Evolutionary conservation across 768 basidiomycete genomes (phyloP).

Genomic region (Trametes cinnabarina): DNA sequence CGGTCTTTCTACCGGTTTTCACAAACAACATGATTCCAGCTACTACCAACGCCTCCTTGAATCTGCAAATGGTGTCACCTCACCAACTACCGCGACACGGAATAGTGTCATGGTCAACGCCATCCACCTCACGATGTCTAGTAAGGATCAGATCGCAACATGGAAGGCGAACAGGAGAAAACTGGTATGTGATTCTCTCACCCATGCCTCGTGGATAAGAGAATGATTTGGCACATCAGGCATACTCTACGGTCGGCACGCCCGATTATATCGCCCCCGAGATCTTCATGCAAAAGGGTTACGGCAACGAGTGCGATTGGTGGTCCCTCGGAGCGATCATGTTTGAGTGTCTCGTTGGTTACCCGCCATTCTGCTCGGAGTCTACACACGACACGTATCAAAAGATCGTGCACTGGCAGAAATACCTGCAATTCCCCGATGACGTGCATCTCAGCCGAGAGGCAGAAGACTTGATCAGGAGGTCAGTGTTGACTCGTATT

Average conservation of each 20-base stretch:
- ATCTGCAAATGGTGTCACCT: constrained; percentile 48
- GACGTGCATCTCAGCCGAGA: constrained; percentile 92
- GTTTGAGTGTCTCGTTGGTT: constrained; percentile 97
- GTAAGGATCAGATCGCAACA: constrained; percentile 90
- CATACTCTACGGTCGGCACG: constrained; percentile 97
- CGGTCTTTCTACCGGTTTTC: constrained; percentile 98
- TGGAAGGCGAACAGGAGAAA: constrained; percentile 99
- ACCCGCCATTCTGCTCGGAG: constrained; percentile 96
- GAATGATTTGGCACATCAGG: constrained; percentile 44
- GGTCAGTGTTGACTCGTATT: constrained; percentile 50
- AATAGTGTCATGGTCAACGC: constrained; percentile 98
- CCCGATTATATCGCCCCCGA: constrained; percentile 97
- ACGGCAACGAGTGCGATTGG: constrained; percentile 98
- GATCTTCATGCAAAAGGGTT: constrained; percentile 96
- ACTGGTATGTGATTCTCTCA: constrained; percentile 51
- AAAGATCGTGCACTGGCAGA: constrained; percentile 94
- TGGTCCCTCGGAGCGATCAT: constrained; percentile 99
- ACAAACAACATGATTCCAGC: constrained; percentile 93
- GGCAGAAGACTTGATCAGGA: constrained; percentile 82
- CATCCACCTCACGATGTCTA: constrained; percentile 94
- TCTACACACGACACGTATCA: constrained; percentile 97
- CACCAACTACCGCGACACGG: constrained; percentile 50
- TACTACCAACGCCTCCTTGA: constrained; percentile 93
- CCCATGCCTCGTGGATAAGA: not conserved
- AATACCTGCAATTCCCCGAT: constrained; percentile 85